Conservation (phyloP, 179 eudicot genomes). For the Spergularia azorica region DNA sequence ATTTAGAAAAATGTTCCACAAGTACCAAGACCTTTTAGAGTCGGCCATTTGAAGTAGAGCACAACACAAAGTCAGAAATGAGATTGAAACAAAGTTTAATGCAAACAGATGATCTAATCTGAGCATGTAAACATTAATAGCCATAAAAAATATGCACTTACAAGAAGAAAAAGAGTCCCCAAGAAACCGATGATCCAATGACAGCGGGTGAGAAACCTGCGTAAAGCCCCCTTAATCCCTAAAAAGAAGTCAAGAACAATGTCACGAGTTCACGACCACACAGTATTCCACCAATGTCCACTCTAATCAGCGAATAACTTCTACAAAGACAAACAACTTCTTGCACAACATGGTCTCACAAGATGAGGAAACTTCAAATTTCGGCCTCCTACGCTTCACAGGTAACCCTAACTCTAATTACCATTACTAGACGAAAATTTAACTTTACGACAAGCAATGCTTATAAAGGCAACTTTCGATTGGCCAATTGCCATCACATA, state of each 20-base stretch:
- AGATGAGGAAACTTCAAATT: no score
- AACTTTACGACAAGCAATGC: neutral
- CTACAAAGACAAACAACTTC: no score
- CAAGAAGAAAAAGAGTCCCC: constrained; percentile 98
- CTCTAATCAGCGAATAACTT: neutral
- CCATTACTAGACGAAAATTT: neutral
- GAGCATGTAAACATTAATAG: neutral
- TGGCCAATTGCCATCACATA: neutral
- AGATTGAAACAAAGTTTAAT: neutral
- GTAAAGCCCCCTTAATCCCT: constrained; percentile 95
- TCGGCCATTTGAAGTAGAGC: neutral
- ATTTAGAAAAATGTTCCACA: neutral
- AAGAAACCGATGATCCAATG: constrained; percentile 90
- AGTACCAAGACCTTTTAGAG: neutral
- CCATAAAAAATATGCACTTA: constrained; percentile 39
- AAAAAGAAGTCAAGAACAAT: constrained; percentile 11
- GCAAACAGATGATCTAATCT: neutral
- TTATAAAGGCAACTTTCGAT: neutral
- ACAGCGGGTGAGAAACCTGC: constrained; percentile 95
- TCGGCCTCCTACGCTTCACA: no score
- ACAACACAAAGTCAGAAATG: neutral
- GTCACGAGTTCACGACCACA: neutral
- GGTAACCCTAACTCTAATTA: neutral
- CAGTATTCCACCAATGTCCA: neutral
- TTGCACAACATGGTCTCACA: no score